Evolutionary conservation across 164 flowering plant species (phyloP), one percentile per base, ranked within the genome.

Genomic region (Magnolia kwangsiensis): DNA sequence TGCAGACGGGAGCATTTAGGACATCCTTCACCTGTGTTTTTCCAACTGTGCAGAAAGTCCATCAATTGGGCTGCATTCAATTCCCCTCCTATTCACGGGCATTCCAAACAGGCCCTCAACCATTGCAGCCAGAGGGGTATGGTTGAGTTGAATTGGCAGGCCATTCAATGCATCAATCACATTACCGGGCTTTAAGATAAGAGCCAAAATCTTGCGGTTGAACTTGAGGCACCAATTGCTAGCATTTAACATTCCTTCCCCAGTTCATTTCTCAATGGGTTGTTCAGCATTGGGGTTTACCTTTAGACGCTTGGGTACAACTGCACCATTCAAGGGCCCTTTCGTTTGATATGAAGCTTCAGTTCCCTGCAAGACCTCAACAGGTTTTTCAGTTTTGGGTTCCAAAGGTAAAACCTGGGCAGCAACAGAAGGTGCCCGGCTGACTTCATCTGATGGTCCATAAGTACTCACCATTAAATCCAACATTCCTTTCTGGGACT

Each of bases 341-440:
- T 20, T 21, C n/a, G 11, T 63, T 31, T 61, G 68, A 65, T 19
- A 59, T 59, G 37, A 65, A 65, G 68, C 11, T 55, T 50, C 73
- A 61, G 18, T 75, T 72, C 81, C 93, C 89, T 86, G 87, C 77
- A 91, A 82, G 16, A 88, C 84, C 80, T 87, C 88, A 45, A 82
- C 85, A 86, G 85, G 85, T 78, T 82, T 86, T 45, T 85, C 87
- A 16, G 82, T 75, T 71, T 76, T 76, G 1, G 67, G 78, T 66
- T 78, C 85, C 31, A 71, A 14, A 37, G 77, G 81, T 45, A 14
- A 45, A 7, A 7, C 45, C 4, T 37, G 45, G 45, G 45, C 45
- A 37, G 18, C 13, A 66, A 24, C 45, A 71, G 49, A 59, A n/a
- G 45, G 71, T 31, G 10, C 55, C 61, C 18, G 19, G 18, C 16